Evolutionary conservation across 495 filamentous ascomycete species (phyloP).

Genomic region (Glonium stellatum): DNA sequence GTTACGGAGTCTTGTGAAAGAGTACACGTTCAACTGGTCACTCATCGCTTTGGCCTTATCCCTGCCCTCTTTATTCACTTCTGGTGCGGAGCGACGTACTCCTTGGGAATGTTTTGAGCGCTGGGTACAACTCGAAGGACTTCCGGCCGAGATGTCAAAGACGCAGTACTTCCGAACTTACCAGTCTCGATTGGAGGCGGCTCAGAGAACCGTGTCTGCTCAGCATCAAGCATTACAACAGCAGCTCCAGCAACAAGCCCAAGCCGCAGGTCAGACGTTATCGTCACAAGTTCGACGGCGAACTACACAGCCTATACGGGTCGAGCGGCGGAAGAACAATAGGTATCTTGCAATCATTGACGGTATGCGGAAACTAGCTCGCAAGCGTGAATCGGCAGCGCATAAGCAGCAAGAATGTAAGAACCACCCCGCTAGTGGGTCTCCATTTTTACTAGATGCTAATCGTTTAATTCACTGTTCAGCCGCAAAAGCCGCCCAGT

Average conservation of each 20-base stretch:
- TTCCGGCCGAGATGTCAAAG: conserved; percentile 86
- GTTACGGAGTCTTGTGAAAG: conserved; percentile 72
- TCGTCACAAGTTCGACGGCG: conserved; percentile 55
- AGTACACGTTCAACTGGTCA: conserved; percentile 96
- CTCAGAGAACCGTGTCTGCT: conserved; percentile 57
- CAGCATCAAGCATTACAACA: conserved; percentile 54
- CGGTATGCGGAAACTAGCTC: conserved; percentile 88
- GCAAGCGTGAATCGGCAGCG: conserved; percentile 76
- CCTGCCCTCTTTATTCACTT: conserved; percentile 65
- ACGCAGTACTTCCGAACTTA: conserved; percentile 87
- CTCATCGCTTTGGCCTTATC: conserved; percentile 75
- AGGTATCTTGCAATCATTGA: conserved; percentile 84
- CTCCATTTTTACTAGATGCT: conserved; percentile 15
- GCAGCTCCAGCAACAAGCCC: conserved; percentile 52
- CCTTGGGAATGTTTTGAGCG: conserved; percentile 99
- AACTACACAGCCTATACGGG: conserved; percentile 65
- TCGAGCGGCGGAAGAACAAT: conserved; percentile 77
- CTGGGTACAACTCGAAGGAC: conserved; percentile 82
- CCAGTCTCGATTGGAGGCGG: conserved; percentile 69
- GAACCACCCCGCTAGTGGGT: conserved; percentile 6
- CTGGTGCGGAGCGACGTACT: conserved; percentile 80
- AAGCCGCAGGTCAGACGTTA: conserved; percentile 50
- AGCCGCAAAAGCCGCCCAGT: conserved; percentile 38
- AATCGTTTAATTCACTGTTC: background rate
- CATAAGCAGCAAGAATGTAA: conserved; percentile 82